phyloP scores from a whole-genome alignment of 2,329 filamentous ascomycete species.

The Teratosphaeria destructans region DNA sequence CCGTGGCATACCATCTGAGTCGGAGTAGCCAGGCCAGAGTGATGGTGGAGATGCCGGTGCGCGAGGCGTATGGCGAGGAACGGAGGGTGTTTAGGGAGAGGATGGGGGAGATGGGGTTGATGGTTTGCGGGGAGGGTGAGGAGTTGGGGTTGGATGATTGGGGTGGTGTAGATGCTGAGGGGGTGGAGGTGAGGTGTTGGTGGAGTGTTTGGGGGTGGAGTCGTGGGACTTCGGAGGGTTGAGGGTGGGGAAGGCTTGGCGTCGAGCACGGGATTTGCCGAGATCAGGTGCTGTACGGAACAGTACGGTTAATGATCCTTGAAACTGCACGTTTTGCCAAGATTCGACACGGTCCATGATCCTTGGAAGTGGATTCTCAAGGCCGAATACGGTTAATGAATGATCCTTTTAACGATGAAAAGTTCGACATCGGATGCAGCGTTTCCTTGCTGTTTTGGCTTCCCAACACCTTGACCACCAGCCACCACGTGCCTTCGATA shows the following conservation, averaged over 20 bases:
- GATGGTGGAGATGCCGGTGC: conserved; percentile 69
- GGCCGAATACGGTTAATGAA: too few species aligned
- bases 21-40: conserved; percentile 49
- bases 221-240: neutral
- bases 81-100: conserved; percentile 50
- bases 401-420: too few species aligned
- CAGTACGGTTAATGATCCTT: neutral
- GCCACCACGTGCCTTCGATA: too few species aligned
- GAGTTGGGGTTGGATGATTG: conserved; percentile 65
- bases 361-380: too few species aligned
- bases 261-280: too few species aligned
- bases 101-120: conserved; percentile 47
- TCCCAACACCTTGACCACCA: too few species aligned
- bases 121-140: conserved; percentile 49
- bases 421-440: too few species aligned
- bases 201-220: conserved; percentile 50
- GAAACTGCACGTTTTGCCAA: too few species aligned
- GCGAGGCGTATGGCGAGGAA: conserved; percentile 60
- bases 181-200: conserved; percentile 53
- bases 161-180: conserved; percentile 41
- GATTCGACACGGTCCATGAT: too few species aligned
- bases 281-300: too few species aligned
- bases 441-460: too few species aligned
- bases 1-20: conserved; percentile 59
- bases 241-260: too few species aligned